Percentiles rank a stretch among this genome's conserved stretches.
phyloP scores from a whole-genome alignment of 768 basidiomycete species.

The Dioszegia crocea region DNA sequence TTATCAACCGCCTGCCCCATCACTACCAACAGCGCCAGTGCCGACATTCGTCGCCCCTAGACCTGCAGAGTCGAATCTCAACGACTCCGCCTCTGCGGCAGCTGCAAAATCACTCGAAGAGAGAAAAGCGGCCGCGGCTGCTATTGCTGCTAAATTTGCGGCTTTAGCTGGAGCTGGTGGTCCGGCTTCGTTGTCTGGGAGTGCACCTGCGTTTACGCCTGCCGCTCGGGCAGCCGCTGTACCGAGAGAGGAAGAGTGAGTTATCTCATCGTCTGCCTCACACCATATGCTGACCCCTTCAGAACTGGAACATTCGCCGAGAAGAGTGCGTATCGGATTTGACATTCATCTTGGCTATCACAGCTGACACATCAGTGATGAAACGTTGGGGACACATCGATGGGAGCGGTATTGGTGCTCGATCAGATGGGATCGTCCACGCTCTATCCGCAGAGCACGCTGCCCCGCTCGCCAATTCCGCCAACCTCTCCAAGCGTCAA shows the following conservation, averaged over 20 bases:
- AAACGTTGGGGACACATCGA: conserved; percentile 95
- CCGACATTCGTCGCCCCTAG: conserved; percentile 8
- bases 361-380: conserved; percentile 58
- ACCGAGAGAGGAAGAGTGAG: conserved; percentile 30
- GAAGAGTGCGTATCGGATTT: conserved; percentile 33
- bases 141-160: conserved; percentile 43
- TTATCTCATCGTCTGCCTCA: background rate
- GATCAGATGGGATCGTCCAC: conserved; percentile 79
- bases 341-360: background rate
- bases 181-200: conserved; percentile 7
- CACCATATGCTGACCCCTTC: background rate
- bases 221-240: background rate
- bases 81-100: background rate
- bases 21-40: background rate
- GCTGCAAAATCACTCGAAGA: conserved; percentile 31
- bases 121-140: conserved; percentile 40
- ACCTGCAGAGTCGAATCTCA: background rate
- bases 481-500: conserved; percentile 38
- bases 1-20: background rate
- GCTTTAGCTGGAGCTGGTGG: conserved; percentile 12
- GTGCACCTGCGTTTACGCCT: conserved; percentile 15
- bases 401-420: conserved; percentile 83
- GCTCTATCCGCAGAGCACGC: conserved; percentile 70
- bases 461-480: conserved; percentile 52
- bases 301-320: conserved; percentile 37